Conservation (phyloP, 345 rosid genomes). For the Eutrema japonicum region DNA sequence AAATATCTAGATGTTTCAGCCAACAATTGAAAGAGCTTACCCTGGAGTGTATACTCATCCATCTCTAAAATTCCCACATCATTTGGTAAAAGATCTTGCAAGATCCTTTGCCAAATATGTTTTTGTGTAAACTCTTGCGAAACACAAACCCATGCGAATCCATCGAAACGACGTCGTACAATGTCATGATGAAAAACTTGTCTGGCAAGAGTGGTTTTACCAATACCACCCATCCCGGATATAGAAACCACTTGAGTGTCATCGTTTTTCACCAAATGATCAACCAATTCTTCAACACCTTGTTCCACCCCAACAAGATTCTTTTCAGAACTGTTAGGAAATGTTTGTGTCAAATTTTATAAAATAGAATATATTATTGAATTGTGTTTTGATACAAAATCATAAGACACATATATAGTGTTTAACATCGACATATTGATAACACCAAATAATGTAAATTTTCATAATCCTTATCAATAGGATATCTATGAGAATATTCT, state of each 20-base stretch:
- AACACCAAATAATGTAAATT: too few species aligned
- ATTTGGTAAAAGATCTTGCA: conserved; percentile 29
- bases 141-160: conserved; percentile 47
- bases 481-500: too few species aligned
- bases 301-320: conserved; percentile 48
- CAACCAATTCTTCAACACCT: conserved; percentile 26
- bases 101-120: conserved; percentile 43
- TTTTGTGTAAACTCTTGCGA: conserved; percentile 36
- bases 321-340: conserved; percentile 31
- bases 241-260: conserved; percentile 37
- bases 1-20: conserved; percentile 36
- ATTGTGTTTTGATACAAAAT: too few species aligned
- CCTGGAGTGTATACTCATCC: conserved; percentile 25
- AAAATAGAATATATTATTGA: too few species aligned
- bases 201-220: conserved; percentile 53
- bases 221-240: conserved; percentile 59
- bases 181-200: conserved; percentile 30
- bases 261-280: conserved; percentile 16
- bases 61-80: neutral
- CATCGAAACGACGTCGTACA: conserved; percentile 34
- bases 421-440: too few species aligned
- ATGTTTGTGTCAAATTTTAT: too few species aligned
- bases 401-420: too few species aligned
- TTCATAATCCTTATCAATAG: too few species aligned
- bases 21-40: conserved; percentile 23